These are phyloP conservation scores for Dryas octopetala DNA, from an alignment of 306 rosid species.

Conservation along the genomic window DNA sequence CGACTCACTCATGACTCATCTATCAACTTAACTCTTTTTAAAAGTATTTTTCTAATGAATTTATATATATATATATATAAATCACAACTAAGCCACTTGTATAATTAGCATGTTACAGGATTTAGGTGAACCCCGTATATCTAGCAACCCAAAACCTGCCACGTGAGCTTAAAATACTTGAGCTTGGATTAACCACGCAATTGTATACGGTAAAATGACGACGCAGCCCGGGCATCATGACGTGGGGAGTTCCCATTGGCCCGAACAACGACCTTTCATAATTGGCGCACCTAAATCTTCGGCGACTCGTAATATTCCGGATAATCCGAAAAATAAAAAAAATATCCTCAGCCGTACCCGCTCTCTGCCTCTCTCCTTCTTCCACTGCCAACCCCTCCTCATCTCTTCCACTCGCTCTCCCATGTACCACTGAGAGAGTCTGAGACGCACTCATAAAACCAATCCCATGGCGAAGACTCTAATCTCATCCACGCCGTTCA, in stretches of 20 bases:
- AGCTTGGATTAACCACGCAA: neutral
- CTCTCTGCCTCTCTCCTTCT: neutral
- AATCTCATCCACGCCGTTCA: slow-evolving; percentile 67
- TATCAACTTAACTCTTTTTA: no score
- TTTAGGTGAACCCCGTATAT: no score
- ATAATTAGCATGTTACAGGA: no score
- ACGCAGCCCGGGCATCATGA: neutral
- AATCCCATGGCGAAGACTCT: slow-evolving; percentile 85
- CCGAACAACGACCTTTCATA: neutral
- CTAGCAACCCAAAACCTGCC: neutral
- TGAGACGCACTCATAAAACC: neutral
- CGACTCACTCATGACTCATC: no score
- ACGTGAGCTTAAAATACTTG: neutral
- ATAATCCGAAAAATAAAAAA: slow-evolving; percentile 35
- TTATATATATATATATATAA: no score
- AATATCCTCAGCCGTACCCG: neutral
- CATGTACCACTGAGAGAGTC: slow-evolving; percentile 13
- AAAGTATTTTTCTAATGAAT: no score
- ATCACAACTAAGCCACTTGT: no score
- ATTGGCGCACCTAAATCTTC: slow-evolving; percentile 11
- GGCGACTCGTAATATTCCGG: slow-evolving; percentile 17
- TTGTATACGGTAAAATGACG: neutral
- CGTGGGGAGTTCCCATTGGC: slow-evolving; percentile 14
- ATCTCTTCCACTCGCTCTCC: slow-evolving; percentile 24
- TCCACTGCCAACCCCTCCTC: slow-evolving; percentile 36